Conservation (phyloP, 75 land plant genomes). For the Pinus albicaulis region DNA sequence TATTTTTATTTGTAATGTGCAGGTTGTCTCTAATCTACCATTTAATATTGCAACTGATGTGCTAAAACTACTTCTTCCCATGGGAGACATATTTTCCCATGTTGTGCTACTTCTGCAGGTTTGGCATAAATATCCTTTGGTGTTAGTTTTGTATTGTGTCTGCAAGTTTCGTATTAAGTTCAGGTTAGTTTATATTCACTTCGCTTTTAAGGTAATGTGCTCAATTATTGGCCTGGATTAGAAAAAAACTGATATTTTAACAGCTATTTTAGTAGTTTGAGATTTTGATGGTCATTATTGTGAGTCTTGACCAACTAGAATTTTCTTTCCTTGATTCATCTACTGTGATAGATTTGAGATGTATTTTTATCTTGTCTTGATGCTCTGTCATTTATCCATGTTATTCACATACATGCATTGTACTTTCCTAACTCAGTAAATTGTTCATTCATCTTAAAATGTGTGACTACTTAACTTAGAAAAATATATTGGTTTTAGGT, state of each 20-base stretch:
- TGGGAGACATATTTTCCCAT: conserved; percentile 90
- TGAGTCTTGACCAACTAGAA: too few species aligned
- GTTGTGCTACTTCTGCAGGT: conserved; percentile 94
- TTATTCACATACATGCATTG: too few species aligned
- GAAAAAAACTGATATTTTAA: too few species aligned
- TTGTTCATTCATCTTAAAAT: not conserved
- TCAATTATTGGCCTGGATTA: not conserved
- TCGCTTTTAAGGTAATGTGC: not conserved
- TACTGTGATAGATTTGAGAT: too few species aligned
- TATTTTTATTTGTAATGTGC: conserved; percentile 18
- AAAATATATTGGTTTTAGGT: too few species aligned
- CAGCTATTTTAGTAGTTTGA: too few species aligned
- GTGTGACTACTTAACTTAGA: not conserved
- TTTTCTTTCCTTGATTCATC: too few species aligned
- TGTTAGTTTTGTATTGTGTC: not conserved
- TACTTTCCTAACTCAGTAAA: not conserved
- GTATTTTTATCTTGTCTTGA: too few species aligned
- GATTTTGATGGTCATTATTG: too few species aligned
- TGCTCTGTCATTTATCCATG: too few species aligned
- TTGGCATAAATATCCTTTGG: not conserved
- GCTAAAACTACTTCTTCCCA: conserved; percentile 87
- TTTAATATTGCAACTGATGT: conserved; percentile 94
- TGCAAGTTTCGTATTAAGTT: not conserved
- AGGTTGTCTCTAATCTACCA: conserved; percentile 94
- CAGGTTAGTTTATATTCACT: not conserved